These are phyloP conservation scores for Anastatica hierochuntica DNA, from an alignment of 345 rosid species.

Conservation along the genomic window DNA sequence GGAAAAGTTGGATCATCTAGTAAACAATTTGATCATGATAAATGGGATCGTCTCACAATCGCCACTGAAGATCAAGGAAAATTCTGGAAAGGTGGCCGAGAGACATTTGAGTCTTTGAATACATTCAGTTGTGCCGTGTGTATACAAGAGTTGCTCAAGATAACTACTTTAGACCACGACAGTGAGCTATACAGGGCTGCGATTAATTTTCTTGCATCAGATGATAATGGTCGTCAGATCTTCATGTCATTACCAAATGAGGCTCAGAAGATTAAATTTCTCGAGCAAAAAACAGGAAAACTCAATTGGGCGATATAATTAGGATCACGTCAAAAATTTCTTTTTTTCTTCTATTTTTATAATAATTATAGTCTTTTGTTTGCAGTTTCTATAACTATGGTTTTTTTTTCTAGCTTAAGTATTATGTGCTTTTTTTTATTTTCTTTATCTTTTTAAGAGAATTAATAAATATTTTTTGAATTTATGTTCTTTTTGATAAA, in stretches of 20 bases:
- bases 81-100: too few species aligned
- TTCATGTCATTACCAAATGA: not conserved
- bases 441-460: too few species aligned
- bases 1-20: not conserved
- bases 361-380: too few species aligned
- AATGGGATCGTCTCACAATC: not conserved
- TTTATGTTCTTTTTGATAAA: too few species aligned
- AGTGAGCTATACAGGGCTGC: not conserved
- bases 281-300: not conserved
- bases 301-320: not conserved
- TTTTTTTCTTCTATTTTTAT: too few species aligned
- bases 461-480: too few species aligned
- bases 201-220: not conserved
- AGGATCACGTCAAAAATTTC: too few species aligned
- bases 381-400: too few species aligned
- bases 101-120: not conserved
- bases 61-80: too few species aligned
- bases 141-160: not conserved
- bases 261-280: not conserved
- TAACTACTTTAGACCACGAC: not conserved
- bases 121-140: not conserved
- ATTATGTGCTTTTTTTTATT: not conserved
- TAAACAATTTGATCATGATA: not conserved
- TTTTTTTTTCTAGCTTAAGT: not conserved
- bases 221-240: not conserved